Conservation (phyloP, 495 filamentous ascomycete genomes). For the Penicillium ucsense region DNA sequence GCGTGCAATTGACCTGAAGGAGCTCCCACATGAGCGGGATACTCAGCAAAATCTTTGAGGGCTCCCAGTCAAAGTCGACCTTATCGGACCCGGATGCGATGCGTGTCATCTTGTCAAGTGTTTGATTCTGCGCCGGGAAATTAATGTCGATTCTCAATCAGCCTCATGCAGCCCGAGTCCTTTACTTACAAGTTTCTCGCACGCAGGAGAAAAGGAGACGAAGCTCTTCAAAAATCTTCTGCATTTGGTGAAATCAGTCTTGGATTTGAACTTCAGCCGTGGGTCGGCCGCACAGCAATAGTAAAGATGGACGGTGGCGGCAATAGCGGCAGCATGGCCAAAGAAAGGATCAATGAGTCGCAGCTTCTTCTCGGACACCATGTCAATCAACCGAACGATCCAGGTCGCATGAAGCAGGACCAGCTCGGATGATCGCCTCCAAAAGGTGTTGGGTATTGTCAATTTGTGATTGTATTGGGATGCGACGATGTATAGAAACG, state of each 20-base stretch:
- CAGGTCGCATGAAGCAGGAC: slow-evolving; percentile 37
- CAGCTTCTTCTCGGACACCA: slow-evolving; percentile 37
- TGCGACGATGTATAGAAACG: slow-evolving; percentile 39
- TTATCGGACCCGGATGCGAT: slow-evolving; percentile 35
- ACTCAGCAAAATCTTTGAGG: slow-evolving; percentile 38
- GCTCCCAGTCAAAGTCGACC: slow-evolving; percentile 36
- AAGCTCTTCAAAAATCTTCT: slow-evolving; percentile 33
- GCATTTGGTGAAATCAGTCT: slow-evolving; percentile 36
- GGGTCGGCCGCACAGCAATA: slow-evolving; percentile 36
- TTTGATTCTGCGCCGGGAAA: slow-evolving; percentile 23
- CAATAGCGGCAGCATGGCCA: slow-evolving; percentile 34
- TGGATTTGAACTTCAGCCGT: slow-evolving; percentile 36
- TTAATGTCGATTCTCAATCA: not conserved
- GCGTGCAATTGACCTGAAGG: slow-evolving; percentile 30
- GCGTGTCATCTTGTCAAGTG: slow-evolving; percentile 30
- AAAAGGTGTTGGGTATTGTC: slow-evolving; percentile 38
- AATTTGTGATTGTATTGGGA: slow-evolving; percentile 38
- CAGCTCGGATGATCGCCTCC: slow-evolving; percentile 35
- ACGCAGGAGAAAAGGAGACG: slow-evolving; percentile 29
- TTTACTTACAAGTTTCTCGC: slow-evolving; percentile 24
- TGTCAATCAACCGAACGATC: slow-evolving; percentile 41
- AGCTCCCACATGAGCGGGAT: slow-evolving; percentile 43
- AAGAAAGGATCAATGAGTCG: slow-evolving; percentile 37
- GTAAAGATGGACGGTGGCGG: slow-evolving; percentile 37
- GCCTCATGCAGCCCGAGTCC: not conserved